Evolutionary conservation across 2,329 filamentous ascomycete genomes (phyloP).

Genomic region (Botrytis pseudocinerea): DNA sequence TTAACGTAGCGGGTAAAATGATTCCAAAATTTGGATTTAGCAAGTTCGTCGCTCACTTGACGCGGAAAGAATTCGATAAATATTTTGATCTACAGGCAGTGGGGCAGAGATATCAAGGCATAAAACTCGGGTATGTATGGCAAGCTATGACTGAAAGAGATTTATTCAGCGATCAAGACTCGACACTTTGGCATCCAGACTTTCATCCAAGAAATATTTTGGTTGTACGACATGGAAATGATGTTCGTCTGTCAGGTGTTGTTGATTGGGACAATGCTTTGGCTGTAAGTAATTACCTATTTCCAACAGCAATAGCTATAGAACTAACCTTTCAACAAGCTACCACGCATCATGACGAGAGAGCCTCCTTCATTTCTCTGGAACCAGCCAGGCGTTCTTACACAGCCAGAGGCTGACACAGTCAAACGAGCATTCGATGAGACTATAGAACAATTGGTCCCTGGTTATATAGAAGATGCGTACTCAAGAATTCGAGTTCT

Average conservation of each 20-base stretch:
- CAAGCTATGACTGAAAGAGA: accelerated
- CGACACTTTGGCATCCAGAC: constrained; percentile 3
- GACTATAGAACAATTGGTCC: not conserved
- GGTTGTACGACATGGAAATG: not conserved
- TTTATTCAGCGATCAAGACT: not conserved
- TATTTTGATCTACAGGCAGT: accelerated
- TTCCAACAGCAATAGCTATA: not conserved
- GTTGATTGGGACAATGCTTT: not conserved
- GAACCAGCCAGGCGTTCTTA: not conserved
- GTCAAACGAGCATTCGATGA: not conserved
- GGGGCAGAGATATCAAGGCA: not conserved
- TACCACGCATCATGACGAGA: constrained; percentile 13
- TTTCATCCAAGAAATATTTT: not conserved
- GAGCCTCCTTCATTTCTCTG: not conserved
- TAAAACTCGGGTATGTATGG: not conserved
- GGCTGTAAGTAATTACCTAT: not conserved
- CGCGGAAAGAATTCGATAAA: accelerated
- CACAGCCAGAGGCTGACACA: not conserved
- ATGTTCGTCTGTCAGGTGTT: not conserved
- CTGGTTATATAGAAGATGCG: not conserved
- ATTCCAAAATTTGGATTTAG: not conserved
- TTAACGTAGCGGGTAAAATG: not conserved
- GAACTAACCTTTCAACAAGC: not conserved
- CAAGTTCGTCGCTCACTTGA: accelerated
- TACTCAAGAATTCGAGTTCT: not conserved